phyloP scores from a whole-genome alignment of 805 yeast species.

The Saccharomycopsis fodiens region DNA sequence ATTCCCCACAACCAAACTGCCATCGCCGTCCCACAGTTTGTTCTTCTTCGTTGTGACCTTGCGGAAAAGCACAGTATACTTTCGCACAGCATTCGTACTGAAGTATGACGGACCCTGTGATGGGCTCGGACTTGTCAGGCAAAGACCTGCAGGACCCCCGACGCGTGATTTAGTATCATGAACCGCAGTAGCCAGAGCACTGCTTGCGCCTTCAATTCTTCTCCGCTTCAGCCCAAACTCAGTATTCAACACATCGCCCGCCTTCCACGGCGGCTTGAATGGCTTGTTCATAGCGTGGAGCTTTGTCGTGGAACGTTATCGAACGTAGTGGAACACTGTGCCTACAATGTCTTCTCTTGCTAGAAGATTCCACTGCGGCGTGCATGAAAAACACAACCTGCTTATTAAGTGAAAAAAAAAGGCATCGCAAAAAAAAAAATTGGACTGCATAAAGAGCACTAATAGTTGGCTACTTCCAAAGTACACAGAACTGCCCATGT shows the following conservation, averaged over 20 bases:
- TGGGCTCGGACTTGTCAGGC: too few relatives aligned
- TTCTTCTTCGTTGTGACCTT: slow-evolving; percentile 69
- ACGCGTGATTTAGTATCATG: slow-evolving; percentile 8
- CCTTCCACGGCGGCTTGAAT: slow-evolving; percentile 43
- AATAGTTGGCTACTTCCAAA: too few relatives aligned
- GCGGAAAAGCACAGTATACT: slow-evolving; percentile 50
- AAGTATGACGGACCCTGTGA: neutral
- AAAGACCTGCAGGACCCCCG: neutral
- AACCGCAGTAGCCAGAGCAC: neutral
- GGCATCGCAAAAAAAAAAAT: too few relatives aligned
- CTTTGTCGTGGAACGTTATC: neutral
- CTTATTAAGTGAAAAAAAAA: too few relatives aligned
- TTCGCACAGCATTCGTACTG: slow-evolving; percentile 2
- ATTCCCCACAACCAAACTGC: slow-evolving; percentile 31
- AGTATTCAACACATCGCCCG: slow-evolving; percentile 8
- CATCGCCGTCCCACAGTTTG: slow-evolving; percentile 96
- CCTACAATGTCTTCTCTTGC: too few relatives aligned
- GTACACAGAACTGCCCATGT: too few relatives aligned
- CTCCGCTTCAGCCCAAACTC: slow-evolving; percentile 1
- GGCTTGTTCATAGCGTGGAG: slow-evolving; percentile 38
- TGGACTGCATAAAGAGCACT: too few relatives aligned
- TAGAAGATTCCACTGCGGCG: too few relatives aligned
- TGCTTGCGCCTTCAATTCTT: neutral
- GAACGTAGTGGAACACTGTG: neutral
- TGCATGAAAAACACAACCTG: too few relatives aligned